phyloP scores from a whole-genome alignment of 2,329 filamentous ascomycete species.

The Claviceps sorghi region DNA sequence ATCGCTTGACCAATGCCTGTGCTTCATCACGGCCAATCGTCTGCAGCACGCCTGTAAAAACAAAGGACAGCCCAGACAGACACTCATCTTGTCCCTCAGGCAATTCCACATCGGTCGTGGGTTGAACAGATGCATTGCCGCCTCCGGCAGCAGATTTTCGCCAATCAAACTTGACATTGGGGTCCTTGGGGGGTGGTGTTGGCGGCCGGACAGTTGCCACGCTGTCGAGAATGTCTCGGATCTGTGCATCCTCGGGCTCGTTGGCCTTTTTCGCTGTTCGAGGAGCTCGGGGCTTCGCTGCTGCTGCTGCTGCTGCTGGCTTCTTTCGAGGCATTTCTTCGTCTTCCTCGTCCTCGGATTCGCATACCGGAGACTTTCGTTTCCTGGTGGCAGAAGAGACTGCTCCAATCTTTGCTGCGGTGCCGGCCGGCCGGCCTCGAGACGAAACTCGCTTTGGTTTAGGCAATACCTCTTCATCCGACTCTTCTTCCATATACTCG shows the following conservation, averaged over 20 bases:
- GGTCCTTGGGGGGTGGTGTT: conserved; percentile 61
- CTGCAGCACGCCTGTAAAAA: conserved; percentile 82
- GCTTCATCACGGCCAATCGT: conserved; percentile 73
- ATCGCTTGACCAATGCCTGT: conserved; percentile 74
- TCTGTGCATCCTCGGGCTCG: conserved; percentile 52
- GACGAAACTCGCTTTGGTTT: conserved; percentile 44
- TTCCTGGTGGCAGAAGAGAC: conserved; percentile 30
- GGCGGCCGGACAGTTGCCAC: conserved; percentile 74
- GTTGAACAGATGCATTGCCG: conserved; percentile 43
- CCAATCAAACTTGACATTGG: conserved; percentile 68
- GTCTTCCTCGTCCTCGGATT: conserved; percentile 43
- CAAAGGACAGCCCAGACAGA: conserved; percentile 75
- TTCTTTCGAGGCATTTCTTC: conserved; percentile 44
- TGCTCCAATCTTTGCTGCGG: conserved; percentile 17
- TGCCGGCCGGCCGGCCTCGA: conserved; percentile 18
- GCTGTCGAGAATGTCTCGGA: conserved; percentile 70
- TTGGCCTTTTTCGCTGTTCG: conserved; percentile 50
- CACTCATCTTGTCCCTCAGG: conserved; percentile 81
- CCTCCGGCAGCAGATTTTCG: conserved; percentile 43
- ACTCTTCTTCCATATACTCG: conserved; percentile 59
- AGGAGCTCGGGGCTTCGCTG: conserved; percentile 43
- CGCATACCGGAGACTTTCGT: conserved; percentile 40
- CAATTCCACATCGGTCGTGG: conserved; percentile 53
- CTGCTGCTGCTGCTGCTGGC: conserved; percentile 30
- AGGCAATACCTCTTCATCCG: conserved; percentile 53